These are phyloP conservation scores for Xylaria flabelliformis DNA, from an alignment of 495 filamentous ascomycete species.

Conservation along the genomic window DNA sequence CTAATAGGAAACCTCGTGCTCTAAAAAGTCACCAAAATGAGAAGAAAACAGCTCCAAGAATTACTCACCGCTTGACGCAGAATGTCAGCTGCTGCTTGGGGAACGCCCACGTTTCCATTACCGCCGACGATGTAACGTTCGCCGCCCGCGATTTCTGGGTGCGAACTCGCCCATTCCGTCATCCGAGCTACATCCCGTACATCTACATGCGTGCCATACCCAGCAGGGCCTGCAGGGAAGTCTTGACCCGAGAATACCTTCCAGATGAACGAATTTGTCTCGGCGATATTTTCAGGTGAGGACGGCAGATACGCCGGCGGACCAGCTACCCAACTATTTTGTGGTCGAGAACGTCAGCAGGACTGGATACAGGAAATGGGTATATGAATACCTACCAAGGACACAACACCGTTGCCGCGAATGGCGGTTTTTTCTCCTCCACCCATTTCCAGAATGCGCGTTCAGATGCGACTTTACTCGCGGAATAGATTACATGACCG, in stretches of 20 bases:
- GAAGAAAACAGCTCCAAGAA: background rate
- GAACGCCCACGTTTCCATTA: constrained; percentile 31
- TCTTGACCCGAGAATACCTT: constrained; percentile 36
- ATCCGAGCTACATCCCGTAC: constrained; percentile 53
- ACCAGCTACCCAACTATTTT: constrained; percentile 39
- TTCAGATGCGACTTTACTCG: constrained; percentile 49
- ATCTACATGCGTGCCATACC: constrained; percentile 42
- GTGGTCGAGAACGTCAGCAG: background rate
- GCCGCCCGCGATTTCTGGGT: constrained; percentile 41
- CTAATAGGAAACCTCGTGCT: background rate
- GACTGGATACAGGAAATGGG: too few relatives aligned
- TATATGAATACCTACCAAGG: constrained; percentile 33
- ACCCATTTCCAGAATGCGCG: constrained; percentile 41
- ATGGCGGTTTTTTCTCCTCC: constrained; percentile 29
- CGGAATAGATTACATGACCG: constrained; percentile 45
- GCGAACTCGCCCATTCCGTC: constrained; percentile 46
- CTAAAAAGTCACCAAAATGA: background rate
- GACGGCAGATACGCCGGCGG: constrained; percentile 38
- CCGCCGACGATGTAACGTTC: constrained; percentile 45
- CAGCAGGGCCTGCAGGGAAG: constrained; percentile 25
- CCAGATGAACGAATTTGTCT: constrained; percentile 33
- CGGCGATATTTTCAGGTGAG: constrained; percentile 28
- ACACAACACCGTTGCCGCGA: constrained; percentile 31
- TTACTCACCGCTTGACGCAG: constrained; percentile 33
- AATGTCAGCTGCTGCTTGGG: constrained; percentile 50